Conservation (phyloP, 805 yeast species). For the Starmera dryadoides region DNA sequence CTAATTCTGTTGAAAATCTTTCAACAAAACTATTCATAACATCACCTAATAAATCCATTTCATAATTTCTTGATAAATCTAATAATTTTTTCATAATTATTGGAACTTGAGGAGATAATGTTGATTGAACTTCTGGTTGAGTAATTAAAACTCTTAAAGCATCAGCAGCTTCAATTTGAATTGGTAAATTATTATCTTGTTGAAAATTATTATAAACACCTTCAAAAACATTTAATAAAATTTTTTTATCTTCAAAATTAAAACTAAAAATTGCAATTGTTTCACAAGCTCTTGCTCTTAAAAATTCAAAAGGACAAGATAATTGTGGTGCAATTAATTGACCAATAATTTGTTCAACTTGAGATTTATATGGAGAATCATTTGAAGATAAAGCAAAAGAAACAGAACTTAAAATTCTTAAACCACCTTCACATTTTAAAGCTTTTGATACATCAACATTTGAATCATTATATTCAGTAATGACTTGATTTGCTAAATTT, state of each 20-base stretch:
- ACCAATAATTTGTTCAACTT: constrained; percentile 64
- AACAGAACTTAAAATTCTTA: constrained; percentile 72
- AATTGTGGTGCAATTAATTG: constrained; percentile 68
- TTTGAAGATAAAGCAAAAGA: constrained; percentile 39
- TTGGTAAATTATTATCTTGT: constrained; percentile 49
- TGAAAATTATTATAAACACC: constrained; percentile 31
- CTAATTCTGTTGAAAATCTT: constrained; percentile 74
- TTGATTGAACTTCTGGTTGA: constrained; percentile 63
- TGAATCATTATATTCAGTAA: constrained; percentile 23
- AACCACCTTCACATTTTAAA: constrained; percentile 72
- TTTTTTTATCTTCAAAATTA: constrained; percentile 27
- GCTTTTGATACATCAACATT: constrained; percentile 29
- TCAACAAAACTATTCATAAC: constrained; percentile 97
- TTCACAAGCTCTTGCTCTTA: constrained; percentile 73
- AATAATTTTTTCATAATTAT: constrained; percentile 76
- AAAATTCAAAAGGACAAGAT: constrained; percentile 50
- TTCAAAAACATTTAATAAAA: constrained; percentile 32
- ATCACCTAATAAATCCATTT: constrained; percentile 75
- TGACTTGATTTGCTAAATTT: constrained; percentile 47
- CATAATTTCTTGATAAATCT: constrained; percentile 70
- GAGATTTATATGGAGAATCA: constrained; percentile 47
- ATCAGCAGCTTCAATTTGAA: constrained; percentile 80
- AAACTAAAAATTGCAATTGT: constrained; percentile 35
- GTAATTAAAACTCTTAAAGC: constrained; percentile 75
- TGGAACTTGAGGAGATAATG: constrained; percentile 65